Conservation (phyloP, 371 early-diverging fungal genomes). For the Haplosporangium sp. region DNA sequence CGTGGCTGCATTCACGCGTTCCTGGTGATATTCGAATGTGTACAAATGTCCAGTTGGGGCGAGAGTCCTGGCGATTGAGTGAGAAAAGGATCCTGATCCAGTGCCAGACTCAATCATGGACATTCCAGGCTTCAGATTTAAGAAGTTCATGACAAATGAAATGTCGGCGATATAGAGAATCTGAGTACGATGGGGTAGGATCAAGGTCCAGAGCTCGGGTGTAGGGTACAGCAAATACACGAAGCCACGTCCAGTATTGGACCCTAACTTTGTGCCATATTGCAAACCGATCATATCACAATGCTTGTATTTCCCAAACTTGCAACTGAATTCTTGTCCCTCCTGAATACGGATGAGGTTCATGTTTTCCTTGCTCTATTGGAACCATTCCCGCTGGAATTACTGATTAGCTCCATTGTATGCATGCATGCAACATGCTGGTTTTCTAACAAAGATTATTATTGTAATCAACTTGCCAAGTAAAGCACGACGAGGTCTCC, state of each 20-base stretch:
- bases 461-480: constrained; percentile 48
- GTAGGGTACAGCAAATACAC: constrained; percentile 91
- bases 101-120: constrained; percentile 95
- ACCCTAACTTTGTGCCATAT: constrained; percentile 83
- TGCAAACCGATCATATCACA: constrained; percentile 84
- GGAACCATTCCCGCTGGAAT: background rate
- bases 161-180: constrained; percentile 95
- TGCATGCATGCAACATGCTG: background rate
- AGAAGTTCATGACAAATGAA: constrained; percentile 78
- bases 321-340: constrained; percentile 71
- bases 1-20: constrained; percentile 74
- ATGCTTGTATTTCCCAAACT: constrained; percentile 81
- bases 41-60: constrained; percentile 87
- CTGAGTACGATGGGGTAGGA: constrained; percentile 94
- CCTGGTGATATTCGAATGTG: constrained; percentile 93
- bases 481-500: constrained; percentile 72
- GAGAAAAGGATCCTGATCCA: constrained; percentile 95
- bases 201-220: constrained; percentile 94
- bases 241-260: constrained; percentile 81
- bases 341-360: constrained; percentile 62
- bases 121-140: constrained; percentile 87
- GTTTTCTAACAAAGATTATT: background rate
- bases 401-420: background rate
- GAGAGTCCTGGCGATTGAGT: constrained; percentile 89
- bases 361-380: constrained; percentile 58